Evolutionary conservation across 371 early-diverging fungal genomes (phyloP).

Genomic region (Mortierella sp.): DNA sequence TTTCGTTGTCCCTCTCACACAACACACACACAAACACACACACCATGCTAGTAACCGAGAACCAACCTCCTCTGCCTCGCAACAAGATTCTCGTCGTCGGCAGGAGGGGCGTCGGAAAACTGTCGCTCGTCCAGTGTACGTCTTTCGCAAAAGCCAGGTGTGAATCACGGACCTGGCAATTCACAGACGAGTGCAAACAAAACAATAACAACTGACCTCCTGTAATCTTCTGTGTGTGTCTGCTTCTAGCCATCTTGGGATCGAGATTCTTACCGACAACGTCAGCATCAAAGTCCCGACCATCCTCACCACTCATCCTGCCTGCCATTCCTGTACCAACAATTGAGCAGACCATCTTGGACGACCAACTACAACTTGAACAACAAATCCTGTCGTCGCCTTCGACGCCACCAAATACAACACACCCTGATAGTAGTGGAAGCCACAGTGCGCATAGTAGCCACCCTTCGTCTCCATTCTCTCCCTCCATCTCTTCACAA

Average conservation of each 20-base stretch:
- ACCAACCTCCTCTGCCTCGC: conserved; percentile 39
- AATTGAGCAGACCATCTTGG: conserved; percentile 37
- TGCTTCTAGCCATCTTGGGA: conserved; percentile 44
- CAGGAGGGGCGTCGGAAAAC: conserved; percentile 61
- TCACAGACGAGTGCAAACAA: neutral
- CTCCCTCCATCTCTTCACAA: neutral
- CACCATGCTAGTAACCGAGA: conserved; percentile 33
- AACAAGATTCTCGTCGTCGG: conserved; percentile 77
- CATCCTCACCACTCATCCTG: conserved; percentile 51
- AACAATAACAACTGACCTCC: neutral
- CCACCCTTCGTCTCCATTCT: neutral
- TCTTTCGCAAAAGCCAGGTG: neutral
- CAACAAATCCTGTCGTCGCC: neutral
- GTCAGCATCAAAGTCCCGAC: conserved; percentile 47
- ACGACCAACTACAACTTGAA: conserved; percentile 19
- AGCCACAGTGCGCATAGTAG: conserved; percentile 19
- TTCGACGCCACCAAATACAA: conserved; percentile 44
- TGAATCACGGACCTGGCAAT: neutral
- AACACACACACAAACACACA: neutral
- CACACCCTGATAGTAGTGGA: conserved; percentile 32
- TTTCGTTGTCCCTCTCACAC: neutral
- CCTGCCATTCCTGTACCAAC: conserved; percentile 54
- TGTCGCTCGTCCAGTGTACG: conserved; percentile 69
- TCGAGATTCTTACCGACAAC: conserved; percentile 56
- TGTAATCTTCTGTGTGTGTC: neutral